phyloP scores from a whole-genome alignment of 192 early-diverging fungal species.

The Coemansia erecta region DNA sequence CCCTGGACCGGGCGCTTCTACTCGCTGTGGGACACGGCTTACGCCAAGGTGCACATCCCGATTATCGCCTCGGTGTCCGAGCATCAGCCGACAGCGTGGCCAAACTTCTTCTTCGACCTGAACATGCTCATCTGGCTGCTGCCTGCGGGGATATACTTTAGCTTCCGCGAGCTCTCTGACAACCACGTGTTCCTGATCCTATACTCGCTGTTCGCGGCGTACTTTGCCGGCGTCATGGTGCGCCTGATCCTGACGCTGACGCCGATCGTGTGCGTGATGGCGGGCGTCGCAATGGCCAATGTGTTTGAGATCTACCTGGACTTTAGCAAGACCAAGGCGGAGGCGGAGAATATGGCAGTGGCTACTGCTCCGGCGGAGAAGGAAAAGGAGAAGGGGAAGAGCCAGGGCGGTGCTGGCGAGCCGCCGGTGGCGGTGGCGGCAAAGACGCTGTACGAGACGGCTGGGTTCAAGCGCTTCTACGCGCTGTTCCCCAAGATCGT shows the following conservation, averaged over 20 bases:
- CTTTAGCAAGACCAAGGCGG: constrained; percentile 18
- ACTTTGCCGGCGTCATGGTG: constrained; percentile 99
- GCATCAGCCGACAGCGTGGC: constrained; percentile 99
- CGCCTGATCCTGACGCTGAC: constrained; percentile 98
- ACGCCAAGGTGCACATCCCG: constrained; percentile 98
- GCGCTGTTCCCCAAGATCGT: constrained; percentile 39
- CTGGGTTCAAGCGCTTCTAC: constrained; percentile 26
- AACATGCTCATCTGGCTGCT: constrained; percentile 94
- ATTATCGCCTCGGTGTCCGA: constrained; percentile 99
- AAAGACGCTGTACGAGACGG: neutral
- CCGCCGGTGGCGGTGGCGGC: neutral
- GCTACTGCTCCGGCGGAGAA: neutral
- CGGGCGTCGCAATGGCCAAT: constrained; percentile 86
- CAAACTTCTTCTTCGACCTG: constrained; percentile 99
- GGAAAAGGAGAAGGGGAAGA: neutral
- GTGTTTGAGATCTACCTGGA: constrained; percentile 84
- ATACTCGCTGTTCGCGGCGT: constrained; percentile 96
- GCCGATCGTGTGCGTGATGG: constrained; percentile 93
- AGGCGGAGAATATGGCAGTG: constrained; percentile 3
- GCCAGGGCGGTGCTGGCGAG: neutral
- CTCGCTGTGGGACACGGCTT: constrained; percentile 99
- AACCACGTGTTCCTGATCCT: constrained; percentile 98
- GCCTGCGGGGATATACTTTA: constrained; percentile 97
- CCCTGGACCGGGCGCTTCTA: constrained; percentile 99
- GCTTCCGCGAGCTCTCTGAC: constrained; percentile 91